phyloP scores from a whole-genome alignment of 164 flowering plant species.

The Protea cynaroides region DNA sequence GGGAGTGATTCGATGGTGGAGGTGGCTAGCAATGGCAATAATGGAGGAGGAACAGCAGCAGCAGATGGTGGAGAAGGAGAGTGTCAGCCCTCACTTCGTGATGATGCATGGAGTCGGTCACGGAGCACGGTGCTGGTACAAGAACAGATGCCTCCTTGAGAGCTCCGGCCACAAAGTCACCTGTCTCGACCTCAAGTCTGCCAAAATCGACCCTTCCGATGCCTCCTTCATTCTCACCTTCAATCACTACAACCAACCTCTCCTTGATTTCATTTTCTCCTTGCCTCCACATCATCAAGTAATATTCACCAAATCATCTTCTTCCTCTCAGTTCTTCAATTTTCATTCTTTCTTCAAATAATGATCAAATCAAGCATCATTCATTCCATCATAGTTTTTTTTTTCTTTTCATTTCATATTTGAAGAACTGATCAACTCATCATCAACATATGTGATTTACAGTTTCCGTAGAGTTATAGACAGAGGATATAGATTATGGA shows the following conservation, averaged over 20 bases:
- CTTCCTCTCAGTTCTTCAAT: background rate
- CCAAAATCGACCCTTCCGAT: conserved; percentile 26
- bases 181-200: conserved; percentile 31
- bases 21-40: no score
- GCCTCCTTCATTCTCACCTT: conserved; percentile 20
- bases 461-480: no score
- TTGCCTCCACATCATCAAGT: conserved; percentile 8
- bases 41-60: no score
- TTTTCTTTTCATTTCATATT: no score
- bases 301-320: no score
- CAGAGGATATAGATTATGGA: no score
- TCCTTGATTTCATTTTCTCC: conserved; percentile 19
- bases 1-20: no score
- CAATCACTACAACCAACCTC: conserved; percentile 26
- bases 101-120: conserved; percentile 20
- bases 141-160: conserved; percentile 17
- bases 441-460: no score
- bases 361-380: background rate
- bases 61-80: no score
- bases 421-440: no score
- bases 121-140: conserved; percentile 34
- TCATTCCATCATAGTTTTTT: no score
- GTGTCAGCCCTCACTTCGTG: conserved; percentile 18
- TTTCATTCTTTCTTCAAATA: no score
- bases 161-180: conserved; percentile 27